Conservation (phyloP, 2,329 filamentous ascomycete genomes). For the Alternaria hordeiaustralica region DNA sequence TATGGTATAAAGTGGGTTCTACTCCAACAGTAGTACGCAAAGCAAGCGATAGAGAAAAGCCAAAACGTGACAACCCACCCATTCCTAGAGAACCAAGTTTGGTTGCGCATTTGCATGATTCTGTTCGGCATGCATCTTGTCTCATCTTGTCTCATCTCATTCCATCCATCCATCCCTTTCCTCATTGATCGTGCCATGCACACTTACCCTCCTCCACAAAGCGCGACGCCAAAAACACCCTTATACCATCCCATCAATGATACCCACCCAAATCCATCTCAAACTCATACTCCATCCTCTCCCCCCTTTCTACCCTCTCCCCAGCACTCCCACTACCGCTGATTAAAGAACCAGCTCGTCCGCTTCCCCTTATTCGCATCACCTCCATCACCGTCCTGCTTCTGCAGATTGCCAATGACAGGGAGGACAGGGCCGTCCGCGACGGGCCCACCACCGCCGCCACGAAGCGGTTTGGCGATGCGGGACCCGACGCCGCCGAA, state of each 20-base stretch:
- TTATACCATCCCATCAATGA: background rate
- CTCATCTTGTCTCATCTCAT: too few species aligned
- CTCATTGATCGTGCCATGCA: background rate
- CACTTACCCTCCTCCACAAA: background rate
- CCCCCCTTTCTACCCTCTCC: background rate
- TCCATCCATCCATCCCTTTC: background rate
- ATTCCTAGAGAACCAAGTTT: background rate
- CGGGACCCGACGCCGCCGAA: slow-evolving; percentile 64
- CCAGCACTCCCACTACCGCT: slow-evolving; percentile 2
- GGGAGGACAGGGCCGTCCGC: slow-evolving; percentile 49
- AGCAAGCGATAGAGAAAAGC: background rate
- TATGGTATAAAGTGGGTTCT: slow-evolving; percentile 7
- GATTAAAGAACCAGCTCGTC: slow-evolving; percentile 75
- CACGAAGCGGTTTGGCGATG: slow-evolving; percentile 69
- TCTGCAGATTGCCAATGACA: slow-evolving; percentile 53
- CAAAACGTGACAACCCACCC: background rate
- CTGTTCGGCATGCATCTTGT: background rate
- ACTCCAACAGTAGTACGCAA: background rate
- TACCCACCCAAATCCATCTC: background rate
- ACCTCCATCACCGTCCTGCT: slow-evolving; percentile 59
- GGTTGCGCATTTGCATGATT: background rate
- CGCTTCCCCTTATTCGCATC: slow-evolving; percentile 66
- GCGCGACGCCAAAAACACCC: background rate
- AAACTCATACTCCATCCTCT: background rate
- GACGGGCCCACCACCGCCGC: slow-evolving; percentile 53